These are phyloP conservation scores for Amphicarpaea edgeworthii DNA, from an alignment of 306 rosid genomes.

Conservation along the genomic window DNA sequence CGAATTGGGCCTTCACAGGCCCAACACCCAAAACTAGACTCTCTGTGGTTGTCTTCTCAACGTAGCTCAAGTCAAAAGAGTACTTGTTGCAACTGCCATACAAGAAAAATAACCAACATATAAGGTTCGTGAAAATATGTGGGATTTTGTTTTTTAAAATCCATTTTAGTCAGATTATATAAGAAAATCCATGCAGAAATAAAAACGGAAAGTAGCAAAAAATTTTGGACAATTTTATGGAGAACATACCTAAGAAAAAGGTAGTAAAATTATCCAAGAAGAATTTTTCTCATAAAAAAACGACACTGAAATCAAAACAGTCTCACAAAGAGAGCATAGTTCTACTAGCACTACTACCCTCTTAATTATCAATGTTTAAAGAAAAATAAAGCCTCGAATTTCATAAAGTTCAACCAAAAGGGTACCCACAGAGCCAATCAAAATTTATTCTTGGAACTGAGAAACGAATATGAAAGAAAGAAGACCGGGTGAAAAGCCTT, in stretches of 20 bases:
- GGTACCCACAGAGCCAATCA: neutral
- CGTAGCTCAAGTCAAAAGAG: conserved; percentile 50
- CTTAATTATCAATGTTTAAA: neutral
- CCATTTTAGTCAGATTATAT: neutral
- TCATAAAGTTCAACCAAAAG: neutral
- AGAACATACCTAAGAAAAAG: neutral
- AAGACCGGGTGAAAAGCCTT: too few relatives aligned
- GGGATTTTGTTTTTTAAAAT: too few relatives aligned
- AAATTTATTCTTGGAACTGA: neutral
- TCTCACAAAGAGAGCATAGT: neutral
- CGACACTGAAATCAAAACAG: neutral
- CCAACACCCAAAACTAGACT: conserved; percentile 59
- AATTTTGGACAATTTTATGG: neutral
- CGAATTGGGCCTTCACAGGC: conserved; percentile 49
- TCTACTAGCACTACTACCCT: too few relatives aligned
- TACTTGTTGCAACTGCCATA: conserved; percentile 55
- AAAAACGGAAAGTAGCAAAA: neutral
- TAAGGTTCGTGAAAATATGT: neutral
- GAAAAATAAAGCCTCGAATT: neutral
- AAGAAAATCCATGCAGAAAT: neutral
- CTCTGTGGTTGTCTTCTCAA: conserved; percentile 56
- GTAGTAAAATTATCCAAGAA: neutral
- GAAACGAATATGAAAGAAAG: neutral
- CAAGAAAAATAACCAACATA: neutral
- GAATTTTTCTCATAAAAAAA: neutral